phyloP scores from a whole-genome alignment of 768 basidiomycete species.

The Megacollybia marginata region DNA sequence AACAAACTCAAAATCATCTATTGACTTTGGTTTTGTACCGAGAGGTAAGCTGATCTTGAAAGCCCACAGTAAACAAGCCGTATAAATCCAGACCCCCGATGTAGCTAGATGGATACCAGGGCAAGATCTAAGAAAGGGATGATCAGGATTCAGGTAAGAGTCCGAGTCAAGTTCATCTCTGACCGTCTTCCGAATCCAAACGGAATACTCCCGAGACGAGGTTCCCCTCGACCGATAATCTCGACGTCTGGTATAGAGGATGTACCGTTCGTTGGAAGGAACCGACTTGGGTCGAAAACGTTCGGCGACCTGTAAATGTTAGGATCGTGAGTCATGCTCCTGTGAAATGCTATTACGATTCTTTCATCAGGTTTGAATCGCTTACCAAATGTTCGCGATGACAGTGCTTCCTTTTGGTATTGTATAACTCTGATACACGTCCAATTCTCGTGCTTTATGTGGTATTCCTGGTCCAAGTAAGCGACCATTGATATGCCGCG shows the following conservation, averaged over 20 bases:
- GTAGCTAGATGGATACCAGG: constrained; percentile 9
- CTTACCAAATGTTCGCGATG: constrained; percentile 26
- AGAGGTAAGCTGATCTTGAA: constrained; percentile 4
- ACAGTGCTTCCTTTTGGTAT: constrained; percentile 27
- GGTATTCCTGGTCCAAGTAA: constrained; percentile 8
- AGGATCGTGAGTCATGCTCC: constrained; percentile 23
- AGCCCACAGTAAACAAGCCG: constrained; percentile 10
- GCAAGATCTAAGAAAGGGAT: constrained; percentile 9
- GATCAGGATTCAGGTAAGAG: no score
- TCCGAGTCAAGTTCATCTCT: neutral
- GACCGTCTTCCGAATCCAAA: constrained; percentile 14
- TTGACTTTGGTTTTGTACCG: neutral
- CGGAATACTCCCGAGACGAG: neutral
- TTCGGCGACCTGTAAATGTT: constrained; percentile 23
- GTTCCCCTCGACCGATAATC: neutral
- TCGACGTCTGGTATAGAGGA: neutral
- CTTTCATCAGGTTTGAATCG: no score
- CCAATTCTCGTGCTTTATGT: constrained; percentile 19
- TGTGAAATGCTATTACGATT: no score
- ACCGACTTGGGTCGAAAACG: constrained; percentile 31
- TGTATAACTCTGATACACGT: constrained; percentile 17
- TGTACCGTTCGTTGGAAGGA: constrained; percentile 4
- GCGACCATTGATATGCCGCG: no score
- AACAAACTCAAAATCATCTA: neutral
- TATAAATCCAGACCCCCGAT: constrained; percentile 4